Evolutionary conservation across 1,284 basidiomycete species (phyloP), one percentile per base, ranked within the genome.

Genomic region (Ceratobasidium sp.): DNA sequence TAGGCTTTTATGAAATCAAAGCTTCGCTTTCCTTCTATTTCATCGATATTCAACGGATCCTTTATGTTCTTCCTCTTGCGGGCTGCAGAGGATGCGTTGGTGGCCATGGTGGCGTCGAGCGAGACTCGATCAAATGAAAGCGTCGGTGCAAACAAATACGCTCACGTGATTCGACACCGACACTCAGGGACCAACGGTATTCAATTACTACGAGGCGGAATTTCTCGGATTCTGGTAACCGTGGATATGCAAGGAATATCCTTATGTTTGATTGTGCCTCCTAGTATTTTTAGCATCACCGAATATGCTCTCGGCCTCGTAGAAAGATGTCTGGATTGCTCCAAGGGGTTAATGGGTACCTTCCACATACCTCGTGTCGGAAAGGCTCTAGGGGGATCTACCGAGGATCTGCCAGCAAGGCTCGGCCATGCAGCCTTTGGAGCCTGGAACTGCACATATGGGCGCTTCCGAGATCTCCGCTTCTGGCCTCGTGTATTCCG

Each of bases 61-160:
- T 64, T 54, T 7, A 30, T 36, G 30, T 62, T 62, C 36, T 64
- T 64, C 36, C 60, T 16, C 29, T 64, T 64, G 16, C 49, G 60
- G 25, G 50, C 14, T 19, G 27, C 21, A 16, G 27, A 21, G 21
- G 7, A 30, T 25, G 23, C 25, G 50, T 49, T 36, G 4, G 33
- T 11, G 33, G 33, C 53, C 60, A 64, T 64, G 19, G 29, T 52
- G 44, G 44, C 29, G 8, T 14, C 29, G 27, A 47, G 56, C n/a
- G n/a, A n/a, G n/a, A n/a, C n/a, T 8, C 23, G 29, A 21, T 47
- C 8, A 21, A 19, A 14, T 19, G 29, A 47, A 62, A 39, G 13
- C 30, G 33, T 19, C n/a, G 23, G 23, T 54, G 14, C 23, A 53
- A 64, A 64, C 60, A 64, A 52, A 19, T 6, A 46, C 16, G 42